Evolutionary conservation across 2,329 filamentous ascomycete species (phyloP), one percentile per base, ranked within the genome.

Genomic region (Apiospora aurea): DNA sequence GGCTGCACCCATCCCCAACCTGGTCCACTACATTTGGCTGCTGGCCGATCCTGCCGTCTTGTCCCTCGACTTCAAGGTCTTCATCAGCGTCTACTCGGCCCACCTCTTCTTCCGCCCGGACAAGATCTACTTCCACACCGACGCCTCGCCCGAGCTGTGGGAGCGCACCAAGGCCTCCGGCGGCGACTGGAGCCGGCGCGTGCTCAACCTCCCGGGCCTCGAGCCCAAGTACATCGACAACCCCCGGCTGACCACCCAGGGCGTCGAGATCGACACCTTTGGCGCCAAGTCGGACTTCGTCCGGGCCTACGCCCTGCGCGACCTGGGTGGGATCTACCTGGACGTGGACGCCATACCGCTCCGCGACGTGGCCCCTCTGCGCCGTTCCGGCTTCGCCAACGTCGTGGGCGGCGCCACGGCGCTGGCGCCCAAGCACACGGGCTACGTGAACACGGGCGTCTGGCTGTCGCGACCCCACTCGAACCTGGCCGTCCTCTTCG

Each of bases 1-100:
- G 1, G 29, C 57, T 3, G 18, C 57, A 6, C 29, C n/a, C 1
- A 70, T 70, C 3, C 69, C 69, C 13, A 70, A 70, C 38, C 14
- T 70, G 4, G 69, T 70, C n/a, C 69, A 70, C 69, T 70, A 70
- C n/a, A 26, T 70, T n/a, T 70, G 69, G 69, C 69, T 70, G 38
- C 29, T 61, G 3, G 49, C 18, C 18, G 69, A 57, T 26, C 41
- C 66, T 14, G n/a, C 66, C 66, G 26, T 46, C 41, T 26, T 68
- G 43, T 47, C 41, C n/a, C n/a, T 68, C 66, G 66, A 68, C 66
- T 68, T 68, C 66, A 68, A 68, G 43, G 44, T 68, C 41, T 68
- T 68, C 26, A 41, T 68, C 24, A 46, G 41, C 43, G 44, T 68
- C n/a, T 68, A 68, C 43, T 68, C 66, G 5, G 66, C 66, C n/a